Conservation (phyloP, 2,329 filamentous ascomycete species). For the Cercospora zeina region DNA sequence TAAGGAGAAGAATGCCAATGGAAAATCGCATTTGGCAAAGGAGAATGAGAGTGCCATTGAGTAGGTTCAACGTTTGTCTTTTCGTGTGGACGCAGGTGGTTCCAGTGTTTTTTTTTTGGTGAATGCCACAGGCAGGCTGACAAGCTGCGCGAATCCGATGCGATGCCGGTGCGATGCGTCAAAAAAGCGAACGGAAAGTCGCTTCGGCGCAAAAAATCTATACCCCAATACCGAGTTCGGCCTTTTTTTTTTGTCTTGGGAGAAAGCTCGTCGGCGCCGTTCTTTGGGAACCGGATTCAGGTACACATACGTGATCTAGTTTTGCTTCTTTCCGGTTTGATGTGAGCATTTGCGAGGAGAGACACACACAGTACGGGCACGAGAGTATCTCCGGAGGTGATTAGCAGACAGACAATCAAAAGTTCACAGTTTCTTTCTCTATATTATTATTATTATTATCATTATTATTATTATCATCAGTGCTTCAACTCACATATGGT, state of each 20-base stretch:
- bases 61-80: neutral
- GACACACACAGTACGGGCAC: neutral
- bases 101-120: no score
- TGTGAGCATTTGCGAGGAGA: neutral
- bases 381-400: neutral
- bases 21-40: conserved; percentile 1
- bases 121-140: no score
- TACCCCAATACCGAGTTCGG: no score
- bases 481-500: no score
- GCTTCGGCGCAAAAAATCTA: no score
- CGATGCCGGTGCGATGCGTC: no score
- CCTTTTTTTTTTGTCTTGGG: neutral
- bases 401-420: conserved; percentile 1
- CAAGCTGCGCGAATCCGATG: no score
- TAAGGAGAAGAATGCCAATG: conserved; percentile 36
- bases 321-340: neutral
- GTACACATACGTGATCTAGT: neutral
- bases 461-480: no score
- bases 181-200: no score
- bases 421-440: neutral
- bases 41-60: conserved; percentile 28
- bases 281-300: no score
- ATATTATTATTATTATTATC: no score
- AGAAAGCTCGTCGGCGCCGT: neutral
- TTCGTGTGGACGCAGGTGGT: neutral